phyloP scores from a whole-genome alignment of 257 asterid genomes.

The Nicotiana knightiana region DNA sequence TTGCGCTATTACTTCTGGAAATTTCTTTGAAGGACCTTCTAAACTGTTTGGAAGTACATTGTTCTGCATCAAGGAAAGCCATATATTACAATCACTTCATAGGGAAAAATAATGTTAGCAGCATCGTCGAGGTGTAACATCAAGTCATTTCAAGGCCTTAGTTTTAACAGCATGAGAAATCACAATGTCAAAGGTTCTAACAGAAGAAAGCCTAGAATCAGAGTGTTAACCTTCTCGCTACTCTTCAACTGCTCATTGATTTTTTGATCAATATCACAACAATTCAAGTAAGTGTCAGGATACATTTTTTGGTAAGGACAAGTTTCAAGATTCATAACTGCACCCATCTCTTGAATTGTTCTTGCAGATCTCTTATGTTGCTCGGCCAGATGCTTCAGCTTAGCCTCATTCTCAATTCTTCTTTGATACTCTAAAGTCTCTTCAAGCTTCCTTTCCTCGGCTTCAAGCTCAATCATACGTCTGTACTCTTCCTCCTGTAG shows the following conservation, averaged over 20 bases:
- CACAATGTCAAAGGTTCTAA: neutral
- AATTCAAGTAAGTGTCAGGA: slow-evolving; percentile 28
- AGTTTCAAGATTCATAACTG: slow-evolving; percentile 26
- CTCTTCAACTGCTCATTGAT: slow-evolving; percentile 28
- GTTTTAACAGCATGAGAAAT: neutral
- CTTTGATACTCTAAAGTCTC: slow-evolving; percentile 95
- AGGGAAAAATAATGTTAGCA: neutral
- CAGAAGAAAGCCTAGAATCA: slow-evolving; percentile 5
- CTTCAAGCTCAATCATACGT: slow-evolving; percentile 81
- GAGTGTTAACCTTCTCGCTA: slow-evolving; percentile 30
- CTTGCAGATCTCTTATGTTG: slow-evolving; percentile 40
- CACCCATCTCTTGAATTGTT: slow-evolving; percentile 29
- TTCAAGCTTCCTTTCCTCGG: slow-evolving; percentile 96
- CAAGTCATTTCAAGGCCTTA: neutral
- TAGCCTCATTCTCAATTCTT: slow-evolving; percentile 90
- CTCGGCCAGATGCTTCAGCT: slow-evolving; percentile 83
- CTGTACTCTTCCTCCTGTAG: slow-evolving; percentile 63
- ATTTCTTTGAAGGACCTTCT: slow-evolving; percentile 32
- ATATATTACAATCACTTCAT: neutral
- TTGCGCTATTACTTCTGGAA: slow-evolving; percentile 28
- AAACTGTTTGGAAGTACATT: slow-evolving; percentile 28
- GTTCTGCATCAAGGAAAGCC: slow-evolving; percentile 29
- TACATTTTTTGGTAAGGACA: slow-evolving; percentile 9
- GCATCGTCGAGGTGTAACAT: neutral
- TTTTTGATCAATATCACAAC: slow-evolving; percentile 28